A percentile compares a stretch with the other conserved stretches of the same genome.
Conservation (phyloP, 805 yeast species). For the Wickerhamiella occidentalis region DNA sequence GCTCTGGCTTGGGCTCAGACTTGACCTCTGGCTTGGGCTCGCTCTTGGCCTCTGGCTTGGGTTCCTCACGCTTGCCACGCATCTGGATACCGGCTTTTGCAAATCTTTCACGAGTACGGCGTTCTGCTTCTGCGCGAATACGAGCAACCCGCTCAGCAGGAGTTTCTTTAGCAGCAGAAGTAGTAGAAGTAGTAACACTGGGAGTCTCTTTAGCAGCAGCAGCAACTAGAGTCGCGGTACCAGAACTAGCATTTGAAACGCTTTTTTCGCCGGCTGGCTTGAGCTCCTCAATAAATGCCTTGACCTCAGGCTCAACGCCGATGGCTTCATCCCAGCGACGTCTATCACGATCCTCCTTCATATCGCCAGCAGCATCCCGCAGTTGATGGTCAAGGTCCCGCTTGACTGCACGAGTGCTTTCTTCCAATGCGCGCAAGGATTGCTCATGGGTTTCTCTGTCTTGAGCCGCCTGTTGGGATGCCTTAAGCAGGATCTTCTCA, state of each 20-base stretch:
- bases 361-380: conserved; percentile 29
- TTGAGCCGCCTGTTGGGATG: conserved; percentile 37
- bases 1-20: conserved; percentile 1
- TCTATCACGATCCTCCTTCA: conserved; percentile 35
- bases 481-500: conserved; percentile 43
- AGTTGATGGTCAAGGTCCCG: conserved; percentile 36
- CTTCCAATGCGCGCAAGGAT: conserved; percentile 59
- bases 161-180: conserved; percentile 15
- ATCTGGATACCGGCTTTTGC: conserved; percentile 23
- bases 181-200: background rate
- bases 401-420: conserved; percentile 53
- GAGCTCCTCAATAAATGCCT: conserved; percentile 40
- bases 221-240: background rate
- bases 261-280: background rate
- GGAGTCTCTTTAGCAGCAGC: background rate
- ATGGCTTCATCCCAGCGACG: conserved; percentile 73
- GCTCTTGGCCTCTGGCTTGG: conserved; percentile 8
- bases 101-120: conserved; percentile 21
- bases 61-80: conserved; percentile 5
- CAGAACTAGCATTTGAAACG: background rate
- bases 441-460: conserved; percentile 46
- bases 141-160: conserved; percentile 24
- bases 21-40: conserved; percentile 8
- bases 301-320: conserved; percentile 61
- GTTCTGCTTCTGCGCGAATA: conserved; percentile 23